phyloP scores from a whole-genome alignment of 2,329 filamentous ascomycete genomes.

The Berkeleyomyces basicola region DNA sequence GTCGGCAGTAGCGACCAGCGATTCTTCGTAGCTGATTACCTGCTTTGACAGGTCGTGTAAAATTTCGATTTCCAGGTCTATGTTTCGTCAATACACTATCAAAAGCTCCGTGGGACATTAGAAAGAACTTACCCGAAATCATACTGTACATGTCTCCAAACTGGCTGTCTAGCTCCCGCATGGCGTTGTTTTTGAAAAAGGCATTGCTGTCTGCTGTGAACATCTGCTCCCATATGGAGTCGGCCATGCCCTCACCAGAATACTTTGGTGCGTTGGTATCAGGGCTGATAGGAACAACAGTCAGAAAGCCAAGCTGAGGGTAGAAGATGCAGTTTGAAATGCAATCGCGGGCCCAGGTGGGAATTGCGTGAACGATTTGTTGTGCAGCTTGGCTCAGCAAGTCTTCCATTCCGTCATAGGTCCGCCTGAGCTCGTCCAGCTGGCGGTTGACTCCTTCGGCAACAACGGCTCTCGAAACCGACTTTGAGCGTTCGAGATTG shows the following conservation, averaged over 20 bases:
- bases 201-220: constrained; percentile 55
- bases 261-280: constrained; percentile 34
- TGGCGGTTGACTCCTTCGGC: constrained; percentile 52
- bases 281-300: constrained; percentile 48
- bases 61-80: constrained; percentile 79
- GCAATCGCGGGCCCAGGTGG: constrained; percentile 36
- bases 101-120: not conserved
- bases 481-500: constrained; percentile 32
- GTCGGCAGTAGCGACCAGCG: constrained; percentile 55
- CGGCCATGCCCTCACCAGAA: constrained; percentile 40
- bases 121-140: constrained; percentile 50
- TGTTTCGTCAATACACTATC: not conserved
- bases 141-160: constrained; percentile 73
- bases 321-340: constrained; percentile 71
- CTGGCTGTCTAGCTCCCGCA: constrained; percentile 63
- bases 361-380: constrained; percentile 45
- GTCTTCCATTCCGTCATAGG: constrained; percentile 60
- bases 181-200: constrained; percentile 76
- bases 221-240: constrained; percentile 57
- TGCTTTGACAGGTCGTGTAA: constrained; percentile 57
- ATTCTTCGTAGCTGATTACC: constrained; percentile 50
- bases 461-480: constrained; percentile 57
- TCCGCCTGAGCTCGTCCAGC: constrained; percentile 62
- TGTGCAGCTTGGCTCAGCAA: constrained; percentile 53
- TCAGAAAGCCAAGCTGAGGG: constrained; percentile 80